phyloP scores from a whole-genome alignment of 169 alveolate species.

The Cytauxzoon felis region DNA sequence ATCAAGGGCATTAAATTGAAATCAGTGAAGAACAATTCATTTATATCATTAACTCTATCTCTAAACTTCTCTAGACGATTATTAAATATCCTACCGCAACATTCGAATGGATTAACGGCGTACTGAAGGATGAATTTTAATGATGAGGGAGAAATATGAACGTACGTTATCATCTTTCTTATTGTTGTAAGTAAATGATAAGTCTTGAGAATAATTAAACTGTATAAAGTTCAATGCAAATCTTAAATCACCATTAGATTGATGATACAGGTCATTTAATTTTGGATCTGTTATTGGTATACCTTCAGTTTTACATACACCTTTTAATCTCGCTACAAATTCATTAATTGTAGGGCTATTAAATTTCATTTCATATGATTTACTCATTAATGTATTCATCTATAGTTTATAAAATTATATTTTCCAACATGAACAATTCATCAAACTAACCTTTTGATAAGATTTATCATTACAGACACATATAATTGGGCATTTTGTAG shows the following conservation, averaged over 20 bases:
- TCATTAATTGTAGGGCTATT: conserved; percentile 80
- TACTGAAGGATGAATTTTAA: conserved; percentile 86
- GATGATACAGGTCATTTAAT: conserved; percentile 82
- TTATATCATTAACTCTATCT: conserved; percentile 13
- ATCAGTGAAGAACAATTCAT: conserved; percentile 89
- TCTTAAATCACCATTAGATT: conserved; percentile 89
- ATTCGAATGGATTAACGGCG: conserved; percentile 73
- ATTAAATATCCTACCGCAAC: conserved; percentile 57
- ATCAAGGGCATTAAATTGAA: conserved; percentile 90
- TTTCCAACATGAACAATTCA: neutral
- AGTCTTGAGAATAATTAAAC: conserved; percentile 64
- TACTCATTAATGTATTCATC: conserved; percentile 82
- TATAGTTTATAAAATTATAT: neutral
- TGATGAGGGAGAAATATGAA: conserved; percentile 74
- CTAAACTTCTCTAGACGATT: conserved; percentile 52
- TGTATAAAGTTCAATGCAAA: conserved; percentile 86
- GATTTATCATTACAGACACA: conserved; percentile 95
- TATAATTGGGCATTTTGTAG: conserved; percentile 92
- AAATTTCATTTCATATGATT: conserved; percentile 92
- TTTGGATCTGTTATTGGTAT: conserved; percentile 80
- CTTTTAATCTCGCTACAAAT: conserved; percentile 77
- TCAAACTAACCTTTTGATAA: conserved; percentile 63
- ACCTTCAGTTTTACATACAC: conserved; percentile 85
- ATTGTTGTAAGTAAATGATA: neutral
- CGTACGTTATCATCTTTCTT: conserved; percentile 15